Base-by-base conservation (phyloP, 2,329 filamentous ascomycete species). In the Raffaelea arxii region DNA sequence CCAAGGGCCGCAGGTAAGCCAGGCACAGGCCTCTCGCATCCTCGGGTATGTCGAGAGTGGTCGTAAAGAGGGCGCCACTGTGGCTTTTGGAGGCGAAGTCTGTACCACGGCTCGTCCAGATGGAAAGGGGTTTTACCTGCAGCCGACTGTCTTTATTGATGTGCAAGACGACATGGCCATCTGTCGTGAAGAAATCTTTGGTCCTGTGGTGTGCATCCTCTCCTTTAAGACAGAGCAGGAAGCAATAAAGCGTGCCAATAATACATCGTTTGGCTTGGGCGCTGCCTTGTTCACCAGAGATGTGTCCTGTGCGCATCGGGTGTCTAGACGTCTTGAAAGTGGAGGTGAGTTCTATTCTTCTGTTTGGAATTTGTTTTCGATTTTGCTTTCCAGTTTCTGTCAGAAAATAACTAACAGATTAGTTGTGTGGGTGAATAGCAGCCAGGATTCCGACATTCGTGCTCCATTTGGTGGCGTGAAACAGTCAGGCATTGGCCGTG, bases 231-330 rank as follows among this genome's bases (percentile, higher is more conserved):
- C 56, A 7, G 62, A 64, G 50, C 62, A 63, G 37, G 62, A 65
- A 46, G 63, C 62, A 2, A 52, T 65, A 25, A 52, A 54, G 41
- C 50, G 64, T 46, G 58, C 58, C 6, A 66, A 66, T 45, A 58
- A 77, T 54, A 73, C 70, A 3, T 71, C 65, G 0, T 80, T 80
- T 53, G 77, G 77, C 4, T 64, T 80, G 1, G 75, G 74, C 4
- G 66, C 71, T 9, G 71, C 76, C 0, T 60, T 82, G 4, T 82
- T 80, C 53, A 80, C 77, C 1, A 63, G 69, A 54, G 68, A 80
- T 55, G 66, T 80, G 49, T 65, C 59, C 41, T 60, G 61, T 54
- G 66, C 66, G 19, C 66, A 69, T 53, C 56, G 62, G 27, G 63
- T 68, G 10, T 66, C 71, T 24, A 69, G 70, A 47, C 76, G 73